phyloP scores from a whole-genome alignment of 1,284 basidiomycete genomes.

The Porogramme epimiltina region DNA sequence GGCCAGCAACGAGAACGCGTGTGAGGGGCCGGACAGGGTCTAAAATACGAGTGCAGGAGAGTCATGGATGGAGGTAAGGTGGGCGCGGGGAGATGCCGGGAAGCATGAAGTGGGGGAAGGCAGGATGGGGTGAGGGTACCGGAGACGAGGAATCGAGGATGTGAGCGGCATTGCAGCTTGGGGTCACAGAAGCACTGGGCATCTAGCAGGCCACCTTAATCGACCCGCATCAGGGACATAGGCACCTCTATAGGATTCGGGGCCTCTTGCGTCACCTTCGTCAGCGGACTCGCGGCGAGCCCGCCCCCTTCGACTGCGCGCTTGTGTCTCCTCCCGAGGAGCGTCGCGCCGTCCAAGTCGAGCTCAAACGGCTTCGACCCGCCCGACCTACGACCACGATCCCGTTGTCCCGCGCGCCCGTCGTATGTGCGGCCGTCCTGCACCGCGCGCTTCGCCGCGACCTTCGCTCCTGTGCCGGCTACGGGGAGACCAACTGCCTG shows the following conservation, averaged over 20 bases:
- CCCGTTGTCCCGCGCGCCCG: conserved; percentile 78
- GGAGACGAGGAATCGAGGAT: not conserved
- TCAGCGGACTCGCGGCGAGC: conserved; percentile 27
- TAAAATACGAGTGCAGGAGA: not conserved
- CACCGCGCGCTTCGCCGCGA: conserved; percentile 39
- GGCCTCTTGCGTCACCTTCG: conserved; percentile 3
- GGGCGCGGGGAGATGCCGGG: not conserved
- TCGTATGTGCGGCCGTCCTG: conserved; percentile 44
- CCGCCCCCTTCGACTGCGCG: conserved; percentile 32
- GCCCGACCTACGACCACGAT: conserved; percentile 46
- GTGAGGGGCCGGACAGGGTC: not conserved
- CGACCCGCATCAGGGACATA: conserved; percentile 33
- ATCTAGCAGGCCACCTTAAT: conserved; percentile 10
- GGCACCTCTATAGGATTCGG: conserved; percentile 22
- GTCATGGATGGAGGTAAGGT: not conserved
- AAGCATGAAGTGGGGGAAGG: not conserved
- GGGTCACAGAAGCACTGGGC: not conserved
- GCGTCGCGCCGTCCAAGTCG: conserved; percentile 81
- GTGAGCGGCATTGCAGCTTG: not conserved
- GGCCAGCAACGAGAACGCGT: conserved; percentile 1
- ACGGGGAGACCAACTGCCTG: conserved; percentile 29
- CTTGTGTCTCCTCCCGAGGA: conserved; percentile 74
- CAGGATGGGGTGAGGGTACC: too few species aligned
- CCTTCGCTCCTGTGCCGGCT: conserved; percentile 37
- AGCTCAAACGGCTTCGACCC: conserved; percentile 67